Conservation (phyloP, 164 flowering plant genomes). For the Amborella trichopoda region DNA sequence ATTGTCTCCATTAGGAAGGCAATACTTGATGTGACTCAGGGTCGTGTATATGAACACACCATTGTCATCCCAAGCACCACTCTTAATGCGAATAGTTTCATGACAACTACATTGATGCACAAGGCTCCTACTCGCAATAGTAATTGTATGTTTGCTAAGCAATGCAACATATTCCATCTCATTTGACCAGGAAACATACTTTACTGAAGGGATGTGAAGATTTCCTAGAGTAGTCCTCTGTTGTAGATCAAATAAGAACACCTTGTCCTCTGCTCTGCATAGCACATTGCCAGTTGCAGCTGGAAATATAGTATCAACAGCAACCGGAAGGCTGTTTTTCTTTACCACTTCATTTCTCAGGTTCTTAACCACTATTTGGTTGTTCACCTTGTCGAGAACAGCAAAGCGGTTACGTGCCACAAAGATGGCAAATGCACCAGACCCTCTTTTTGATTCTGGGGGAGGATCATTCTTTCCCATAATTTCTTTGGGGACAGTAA, state of each 20-base stretch:
- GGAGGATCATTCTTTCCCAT: constrained; percentile 24
- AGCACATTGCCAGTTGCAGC: constrained; percentile 37
- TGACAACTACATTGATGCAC: constrained; percentile 38
- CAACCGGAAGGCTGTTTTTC: constrained; percentile 29
- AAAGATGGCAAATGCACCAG: constrained; percentile 40
- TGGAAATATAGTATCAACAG: constrained; percentile 37
- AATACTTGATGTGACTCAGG: constrained; percentile 39
- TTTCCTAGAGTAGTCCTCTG: constrained; percentile 36
- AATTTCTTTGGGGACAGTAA: constrained; percentile 27
- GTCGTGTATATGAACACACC: constrained; percentile 44
- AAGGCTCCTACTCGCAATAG: constrained; percentile 34
- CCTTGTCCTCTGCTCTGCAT: constrained; percentile 37
- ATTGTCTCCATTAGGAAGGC: constrained; percentile 43
- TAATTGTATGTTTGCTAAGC: constrained; percentile 33
- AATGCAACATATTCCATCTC: constrained; percentile 43
- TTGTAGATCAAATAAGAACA: constrained; percentile 36
- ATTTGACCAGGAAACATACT: constrained; percentile 36
- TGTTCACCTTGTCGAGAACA: constrained; percentile 36
- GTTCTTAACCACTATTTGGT: constrained; percentile 40
- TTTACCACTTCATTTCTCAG: constrained; percentile 43
- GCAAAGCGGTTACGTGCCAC: constrained; percentile 43
- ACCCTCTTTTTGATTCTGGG: constrained; percentile 35
- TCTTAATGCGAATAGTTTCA: constrained; percentile 40
- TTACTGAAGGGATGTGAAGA: constrained; percentile 32
- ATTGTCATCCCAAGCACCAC: constrained; percentile 50